Evolutionary conservation across 2,329 filamentous ascomycete species (phyloP).

Genomic region (Microsporum ferrugineum): DNA sequence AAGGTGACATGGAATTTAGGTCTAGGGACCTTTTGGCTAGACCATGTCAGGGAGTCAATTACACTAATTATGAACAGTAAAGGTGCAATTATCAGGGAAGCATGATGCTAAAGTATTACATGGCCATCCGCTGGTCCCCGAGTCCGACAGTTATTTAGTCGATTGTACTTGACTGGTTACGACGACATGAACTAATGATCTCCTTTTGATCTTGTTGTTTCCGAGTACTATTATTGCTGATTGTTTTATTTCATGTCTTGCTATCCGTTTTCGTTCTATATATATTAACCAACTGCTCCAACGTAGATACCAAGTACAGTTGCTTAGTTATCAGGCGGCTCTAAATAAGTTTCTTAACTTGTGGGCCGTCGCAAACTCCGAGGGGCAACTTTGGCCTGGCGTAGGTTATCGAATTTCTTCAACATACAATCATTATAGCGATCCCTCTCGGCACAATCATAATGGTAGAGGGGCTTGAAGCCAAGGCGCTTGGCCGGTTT

Average conservation of each 20-base stretch:
- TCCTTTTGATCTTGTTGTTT: no score
- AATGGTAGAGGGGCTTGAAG: slow-evolving; percentile 12
- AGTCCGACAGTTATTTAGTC: background rate
- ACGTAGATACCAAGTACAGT: background rate
- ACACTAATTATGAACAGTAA: slow-evolving; percentile 1
- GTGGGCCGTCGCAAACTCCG: background rate
- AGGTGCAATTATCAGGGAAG: background rate
- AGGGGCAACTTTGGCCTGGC: background rate
- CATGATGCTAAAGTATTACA: background rate
- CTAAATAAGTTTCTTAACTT: background rate
- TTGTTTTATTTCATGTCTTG: background rate
- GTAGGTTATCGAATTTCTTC: background rate
- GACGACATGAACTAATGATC: no score
- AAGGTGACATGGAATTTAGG: slow-evolving; percentile 4
- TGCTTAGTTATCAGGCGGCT: background rate
- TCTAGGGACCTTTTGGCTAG: slow-evolving; percentile 7
- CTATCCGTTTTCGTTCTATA: background rate
- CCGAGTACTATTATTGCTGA: background rate
- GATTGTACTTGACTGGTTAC: no score
- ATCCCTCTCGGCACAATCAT: background rate
- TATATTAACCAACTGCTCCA: background rate
- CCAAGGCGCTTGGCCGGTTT: slow-evolving; percentile 13
- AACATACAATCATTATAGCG: background rate
- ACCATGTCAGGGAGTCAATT: slow-evolving; percentile 5
- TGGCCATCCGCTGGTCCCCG: no score